Conservation (phyloP, 1,284 basidiomycete species). For the Farysia itapuensis region DNA sequence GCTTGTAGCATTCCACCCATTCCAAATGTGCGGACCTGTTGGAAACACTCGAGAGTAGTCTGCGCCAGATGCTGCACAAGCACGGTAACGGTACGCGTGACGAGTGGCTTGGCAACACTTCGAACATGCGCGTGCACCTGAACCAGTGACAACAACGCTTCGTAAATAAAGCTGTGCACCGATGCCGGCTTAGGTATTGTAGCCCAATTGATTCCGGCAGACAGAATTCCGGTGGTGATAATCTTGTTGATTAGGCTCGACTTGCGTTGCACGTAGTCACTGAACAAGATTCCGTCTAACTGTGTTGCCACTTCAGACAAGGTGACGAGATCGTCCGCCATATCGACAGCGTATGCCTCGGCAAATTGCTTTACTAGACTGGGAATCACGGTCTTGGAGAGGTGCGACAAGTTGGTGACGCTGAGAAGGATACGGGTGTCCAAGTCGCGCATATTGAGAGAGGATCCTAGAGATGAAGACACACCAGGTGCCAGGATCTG, state of each 20-base stretch:
- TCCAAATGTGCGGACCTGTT: conserved; percentile 81
- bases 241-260: conserved; percentile 70
- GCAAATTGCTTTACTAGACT: conserved; percentile 79
- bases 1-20: conserved; percentile 99
- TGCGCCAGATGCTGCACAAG: conserved; percentile 81
- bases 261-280: conserved; percentile 81
- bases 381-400: conserved; percentile 73
- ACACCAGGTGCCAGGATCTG: conserved; percentile 30
- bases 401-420: conserved; percentile 81
- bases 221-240: conserved; percentile 77
- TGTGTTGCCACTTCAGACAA: conserved; percentile 76
- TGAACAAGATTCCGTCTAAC: conserved; percentile 83
- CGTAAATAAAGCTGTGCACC: conserved; percentile 91
- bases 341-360: conserved; percentile 72
- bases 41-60: conserved; percentile 80
- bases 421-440: conserved; percentile 85
- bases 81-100: conserved; percentile 77
- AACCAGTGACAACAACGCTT: conserved; percentile 82
- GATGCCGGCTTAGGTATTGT: conserved; percentile 79
- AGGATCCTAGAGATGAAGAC: not conserved
- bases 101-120: conserved; percentile 72
- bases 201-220: conserved; percentile 83
- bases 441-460: conserved; percentile 56
- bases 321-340: conserved; percentile 78
- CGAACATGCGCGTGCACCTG: conserved; percentile 88